These are phyloP conservation scores for Trichoderma erinaceum DNA, from an alignment of 495 filamentous ascomycete species.

Conservation along the genomic window DNA sequence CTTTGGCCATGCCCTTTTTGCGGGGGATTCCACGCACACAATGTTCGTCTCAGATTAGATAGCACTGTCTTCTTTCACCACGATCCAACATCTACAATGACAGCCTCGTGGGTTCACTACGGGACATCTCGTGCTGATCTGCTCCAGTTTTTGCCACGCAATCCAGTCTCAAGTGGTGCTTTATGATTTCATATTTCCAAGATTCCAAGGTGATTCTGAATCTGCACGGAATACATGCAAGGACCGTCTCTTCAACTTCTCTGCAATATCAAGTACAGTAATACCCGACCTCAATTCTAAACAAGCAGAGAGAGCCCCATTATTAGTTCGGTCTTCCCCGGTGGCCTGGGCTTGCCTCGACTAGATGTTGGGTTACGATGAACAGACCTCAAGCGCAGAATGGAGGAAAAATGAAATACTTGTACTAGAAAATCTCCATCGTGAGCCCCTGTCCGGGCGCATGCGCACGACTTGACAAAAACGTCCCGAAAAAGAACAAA, in stretches of 20 bases:
- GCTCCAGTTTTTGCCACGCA: not conserved
- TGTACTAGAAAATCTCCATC: not conserved
- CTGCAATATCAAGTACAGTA: not conserved
- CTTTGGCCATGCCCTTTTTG: too few relatives aligned
- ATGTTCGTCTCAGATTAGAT: too few relatives aligned
- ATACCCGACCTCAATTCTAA: not conserved
- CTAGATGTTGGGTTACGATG: not conserved
- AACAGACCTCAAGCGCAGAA: not conserved
- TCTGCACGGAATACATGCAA: too few relatives aligned
- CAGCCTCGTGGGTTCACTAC: too few relatives aligned
- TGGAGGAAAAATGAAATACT: not conserved
- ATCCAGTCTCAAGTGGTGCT: not conserved
- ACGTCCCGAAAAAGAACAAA: not conserved
- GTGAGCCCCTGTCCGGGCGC: not conserved
- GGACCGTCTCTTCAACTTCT: not conserved
- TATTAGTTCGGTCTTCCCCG: constrained; percentile 1
- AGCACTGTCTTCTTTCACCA: too few relatives aligned
- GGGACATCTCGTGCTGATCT: not conserved
- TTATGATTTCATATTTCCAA: not conserved
- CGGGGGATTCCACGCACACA: too few relatives aligned
- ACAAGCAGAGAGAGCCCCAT: not conserved
- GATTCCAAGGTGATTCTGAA: too few relatives aligned
- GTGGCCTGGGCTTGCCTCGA: not conserved
- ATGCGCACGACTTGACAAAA: constrained; percentile 5
- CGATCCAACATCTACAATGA: too few relatives aligned